Percentiles rank a stretch among this genome's conserved stretches.
Evolutionary conservation across 805 yeast species (phyloP).

Genomic region (Starmerella tilneyi): DNA sequence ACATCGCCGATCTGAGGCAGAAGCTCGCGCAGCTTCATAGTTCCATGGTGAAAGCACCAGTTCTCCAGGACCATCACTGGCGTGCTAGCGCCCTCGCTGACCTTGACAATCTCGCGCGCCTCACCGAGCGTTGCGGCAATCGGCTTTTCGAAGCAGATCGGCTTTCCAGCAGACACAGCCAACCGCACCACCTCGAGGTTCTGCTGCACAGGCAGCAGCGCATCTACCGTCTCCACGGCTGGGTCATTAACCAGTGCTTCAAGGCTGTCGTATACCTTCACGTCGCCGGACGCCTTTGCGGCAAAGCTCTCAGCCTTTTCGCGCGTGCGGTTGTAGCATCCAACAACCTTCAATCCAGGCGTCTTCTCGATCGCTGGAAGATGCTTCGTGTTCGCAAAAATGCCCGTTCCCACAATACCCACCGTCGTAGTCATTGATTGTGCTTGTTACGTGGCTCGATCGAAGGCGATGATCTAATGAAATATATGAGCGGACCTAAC

Average conservation of each 20-base stretch:
- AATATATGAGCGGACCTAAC: too few species aligned
- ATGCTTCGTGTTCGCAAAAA: conserved; percentile 78
- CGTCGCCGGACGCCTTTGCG: conserved; percentile 32
- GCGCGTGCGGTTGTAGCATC: conserved; percentile 75
- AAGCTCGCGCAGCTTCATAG: conserved; percentile 44
- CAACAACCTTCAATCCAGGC: conserved; percentile 45
- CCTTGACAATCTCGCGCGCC: conserved; percentile 65
- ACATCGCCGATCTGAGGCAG: conserved; percentile 63
- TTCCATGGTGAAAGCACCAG: conserved; percentile 65
- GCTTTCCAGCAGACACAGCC: conserved; percentile 66
- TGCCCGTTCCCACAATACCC: conserved; percentile 31
- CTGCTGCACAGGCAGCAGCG: conserved; percentile 77
- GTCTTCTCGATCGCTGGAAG: conserved; percentile 53
- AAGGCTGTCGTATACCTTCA: conserved; percentile 47
- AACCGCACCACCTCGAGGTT: conserved; percentile 58
- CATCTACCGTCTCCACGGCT: conserved; percentile 69
- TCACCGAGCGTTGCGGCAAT: conserved; percentile 76
- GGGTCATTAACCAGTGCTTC: conserved; percentile 59
- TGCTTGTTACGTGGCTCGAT: too few species aligned
- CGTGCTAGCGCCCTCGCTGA: conserved; percentile 50
- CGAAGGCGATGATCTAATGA: too few species aligned
- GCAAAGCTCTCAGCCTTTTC: conserved; percentile 79
- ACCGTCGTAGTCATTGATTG: conserved; percentile 15
- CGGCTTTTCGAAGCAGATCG: conserved; percentile 80
- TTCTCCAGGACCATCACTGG: conserved; percentile 78